phyloP scores from a whole-genome alignment of 306 rosid genomes.

The Coriaria nepalensis region DNA sequence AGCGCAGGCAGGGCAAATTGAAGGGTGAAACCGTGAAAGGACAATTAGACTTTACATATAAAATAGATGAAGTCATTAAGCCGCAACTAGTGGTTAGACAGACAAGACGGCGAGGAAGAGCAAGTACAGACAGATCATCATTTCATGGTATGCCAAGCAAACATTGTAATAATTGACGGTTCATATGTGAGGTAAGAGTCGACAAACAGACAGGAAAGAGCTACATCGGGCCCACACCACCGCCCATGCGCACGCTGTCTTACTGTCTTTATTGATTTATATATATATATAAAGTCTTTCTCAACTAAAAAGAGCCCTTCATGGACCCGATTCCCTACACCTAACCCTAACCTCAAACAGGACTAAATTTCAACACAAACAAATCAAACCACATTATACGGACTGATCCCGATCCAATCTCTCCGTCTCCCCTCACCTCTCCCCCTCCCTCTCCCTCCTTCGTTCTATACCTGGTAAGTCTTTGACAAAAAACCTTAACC shows the following conservation, averaged over 20 bases:
- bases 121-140: too few relatives aligned
- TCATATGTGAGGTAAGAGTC: background rate
- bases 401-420: background rate
- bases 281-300: too few relatives aligned
- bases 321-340: conserved; percentile 38
- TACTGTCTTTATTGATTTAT: conserved; percentile 38
- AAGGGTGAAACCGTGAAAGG: too few relatives aligned
- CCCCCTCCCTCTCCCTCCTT: conserved; percentile 6
- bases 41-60: too few relatives aligned
- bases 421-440: conserved; percentile 11
- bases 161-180: too few relatives aligned
- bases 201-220: background rate
- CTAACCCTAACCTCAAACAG: conserved; percentile 63
- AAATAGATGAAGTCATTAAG: too few relatives aligned
- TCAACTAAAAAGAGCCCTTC: too few relatives aligned
- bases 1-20: too few relatives aligned
- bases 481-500: conserved; percentile 18
- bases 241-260: conserved; percentile 75
- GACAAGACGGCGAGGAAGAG: too few relatives aligned
- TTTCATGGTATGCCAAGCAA: too few relatives aligned
- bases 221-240: conserved; percentile 37
- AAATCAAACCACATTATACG: too few relatives aligned
- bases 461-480: conserved; percentile 27
- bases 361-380: conserved; percentile 1
- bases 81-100: too few relatives aligned